These are phyloP conservation scores for Suhomyces wounanorum DNA, from an alignment of 1,139 yeast genomes.

Conservation along the genomic window DNA sequence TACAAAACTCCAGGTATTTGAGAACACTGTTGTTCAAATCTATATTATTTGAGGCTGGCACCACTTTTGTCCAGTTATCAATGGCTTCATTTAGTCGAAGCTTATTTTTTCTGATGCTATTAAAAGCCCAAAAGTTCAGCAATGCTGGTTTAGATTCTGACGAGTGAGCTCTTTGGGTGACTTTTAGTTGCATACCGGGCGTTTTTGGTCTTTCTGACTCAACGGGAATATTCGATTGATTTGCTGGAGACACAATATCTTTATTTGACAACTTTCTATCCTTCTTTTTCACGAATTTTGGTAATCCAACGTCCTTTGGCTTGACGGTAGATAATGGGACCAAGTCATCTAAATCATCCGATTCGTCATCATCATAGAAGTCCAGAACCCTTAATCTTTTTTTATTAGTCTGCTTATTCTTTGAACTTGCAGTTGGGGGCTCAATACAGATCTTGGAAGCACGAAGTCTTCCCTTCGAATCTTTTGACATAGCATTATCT, in stretches of 20 bases:
- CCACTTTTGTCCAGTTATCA: not conserved
- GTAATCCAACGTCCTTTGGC: not conserved
- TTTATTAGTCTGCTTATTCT: not conserved
- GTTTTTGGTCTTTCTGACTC: not conserved
- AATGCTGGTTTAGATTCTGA: not conserved
- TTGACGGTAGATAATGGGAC: not conserved
- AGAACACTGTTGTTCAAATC: not conserved
- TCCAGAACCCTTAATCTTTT: conserved; percentile 1
- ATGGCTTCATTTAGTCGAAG: not conserved
- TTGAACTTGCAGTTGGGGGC: not conserved
- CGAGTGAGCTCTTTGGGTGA: not conserved
- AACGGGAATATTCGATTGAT: not conserved
- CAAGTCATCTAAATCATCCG: not conserved
- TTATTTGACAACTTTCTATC: not conserved
- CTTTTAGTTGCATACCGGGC: not conserved
- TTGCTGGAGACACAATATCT: not conserved
- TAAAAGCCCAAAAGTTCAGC: not conserved
- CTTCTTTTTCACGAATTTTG: conserved; percentile 5
- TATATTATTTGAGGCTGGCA: not conserved
- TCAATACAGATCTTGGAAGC: not conserved
- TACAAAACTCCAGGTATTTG: not conserved
- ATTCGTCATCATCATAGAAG: conserved; percentile 2
- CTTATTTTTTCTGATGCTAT: not conserved
- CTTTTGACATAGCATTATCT: too few species aligned
- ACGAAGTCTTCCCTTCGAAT: not conserved